Conservation (phyloP, 305 asterid species). For the Ajuga reptans region DNA sequence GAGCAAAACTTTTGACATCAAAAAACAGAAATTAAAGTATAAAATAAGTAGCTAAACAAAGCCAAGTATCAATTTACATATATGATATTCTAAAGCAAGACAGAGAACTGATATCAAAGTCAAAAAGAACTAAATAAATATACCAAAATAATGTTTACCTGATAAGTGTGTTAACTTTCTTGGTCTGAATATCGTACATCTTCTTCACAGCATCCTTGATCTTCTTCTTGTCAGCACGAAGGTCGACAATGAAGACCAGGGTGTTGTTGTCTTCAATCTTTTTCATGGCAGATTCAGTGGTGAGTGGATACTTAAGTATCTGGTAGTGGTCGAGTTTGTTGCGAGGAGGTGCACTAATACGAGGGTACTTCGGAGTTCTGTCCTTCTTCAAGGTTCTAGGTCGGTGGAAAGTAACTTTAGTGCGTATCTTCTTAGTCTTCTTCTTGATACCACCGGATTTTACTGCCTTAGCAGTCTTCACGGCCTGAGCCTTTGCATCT, state of each 20-base stretch:
- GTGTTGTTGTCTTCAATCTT: constrained; percentile 71
- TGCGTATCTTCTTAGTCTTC: constrained; percentile 52
- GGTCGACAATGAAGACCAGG: constrained; percentile 63
- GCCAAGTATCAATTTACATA: no score
- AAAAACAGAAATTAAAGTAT: no score
- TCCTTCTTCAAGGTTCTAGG: constrained; percentile 63
- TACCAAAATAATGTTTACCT: constrained; percentile 28
- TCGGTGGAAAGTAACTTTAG: constrained; percentile 58
- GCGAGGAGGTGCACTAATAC: constrained; percentile 58
- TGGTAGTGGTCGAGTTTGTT: constrained; percentile 58
- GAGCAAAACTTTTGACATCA: no score
- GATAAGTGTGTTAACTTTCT: constrained; percentile 67
- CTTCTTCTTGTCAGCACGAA: constrained; percentile 62
- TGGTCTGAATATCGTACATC: constrained; percentile 69
- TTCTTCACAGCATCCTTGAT: constrained; percentile 68
- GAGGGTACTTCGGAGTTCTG: constrained; percentile 58
- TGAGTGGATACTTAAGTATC: constrained; percentile 57
- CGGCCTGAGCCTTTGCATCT: constrained; percentile 58
- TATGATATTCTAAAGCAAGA: neutral
- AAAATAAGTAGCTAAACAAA: no score
- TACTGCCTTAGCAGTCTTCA: constrained; percentile 64
- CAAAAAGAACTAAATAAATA: neutral
- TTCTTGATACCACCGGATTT: constrained; percentile 54
- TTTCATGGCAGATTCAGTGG: constrained; percentile 73
- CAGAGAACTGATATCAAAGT: neutral